Base-by-base conservation (phyloP, 805 yeast genomes). In the Saturnispora ahearnii region DNA sequence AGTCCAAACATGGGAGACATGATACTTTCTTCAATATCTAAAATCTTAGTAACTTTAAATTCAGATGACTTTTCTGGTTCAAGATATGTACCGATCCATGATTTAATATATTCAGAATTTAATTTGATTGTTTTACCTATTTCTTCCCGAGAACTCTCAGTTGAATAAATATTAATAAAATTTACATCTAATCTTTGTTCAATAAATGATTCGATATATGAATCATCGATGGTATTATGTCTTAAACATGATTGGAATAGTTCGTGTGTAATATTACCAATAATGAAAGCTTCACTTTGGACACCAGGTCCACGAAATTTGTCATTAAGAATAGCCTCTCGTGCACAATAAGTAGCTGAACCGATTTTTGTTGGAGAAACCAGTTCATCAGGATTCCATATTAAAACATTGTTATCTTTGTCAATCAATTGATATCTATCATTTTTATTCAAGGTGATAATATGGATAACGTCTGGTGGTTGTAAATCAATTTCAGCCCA, bases 1-100 rank as follows among this genome's bases (percentile, higher is more conserved):
- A 93, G 66, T 0, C 99, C 99, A 68, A 77, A 89, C 61, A 78
- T 75, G 0, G 97, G 96, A 0, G 97, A 87, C 88, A 95, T 82
- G 12, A 93, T 82, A 57, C 82, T 85, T 59, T 93, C 97, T 64
- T 93, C 99, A 9, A 87, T 78, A 59, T 87, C 96, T 32, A 87
- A 69, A 8, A 89, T 76, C 51, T 82, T 80, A 13, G 78, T 70
- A 0, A 85, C 79, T 0, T 82, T 71, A 40, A 81, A 70, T 10
- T 67, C 66, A 1, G 76, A 63, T 2, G 38, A 28, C 15, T 21
- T 28, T 6, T 50, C 26, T n/a, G 28, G 21, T 34, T 53, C 58
- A 50, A 50, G 71, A 59, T 73, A 82, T 5, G 64, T 70, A 41
- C 71, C 58, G 49, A 76, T 70, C 84, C 87, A 78, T 5, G 72